phyloP scores from a whole-genome alignment of 805 yeast genomes.

The Priceomyces carsonii region DNA sequence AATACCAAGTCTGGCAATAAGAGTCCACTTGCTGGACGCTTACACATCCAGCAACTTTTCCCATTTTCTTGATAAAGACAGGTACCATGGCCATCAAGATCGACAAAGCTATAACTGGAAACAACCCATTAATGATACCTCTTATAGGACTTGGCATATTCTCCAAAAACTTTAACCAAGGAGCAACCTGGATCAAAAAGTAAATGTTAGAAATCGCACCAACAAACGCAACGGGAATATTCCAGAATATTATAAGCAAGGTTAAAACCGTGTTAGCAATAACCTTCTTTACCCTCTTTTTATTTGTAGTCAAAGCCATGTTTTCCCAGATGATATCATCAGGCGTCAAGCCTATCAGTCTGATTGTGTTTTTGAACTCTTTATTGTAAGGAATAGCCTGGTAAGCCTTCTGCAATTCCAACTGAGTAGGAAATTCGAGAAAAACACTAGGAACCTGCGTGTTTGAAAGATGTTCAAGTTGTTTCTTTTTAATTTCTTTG shows the following conservation, averaged over 20 bases:
- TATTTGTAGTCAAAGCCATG: conserved; percentile 55
- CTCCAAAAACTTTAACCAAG: conserved; percentile 56
- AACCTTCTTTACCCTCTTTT: conserved; percentile 56
- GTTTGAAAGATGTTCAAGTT: conserved; percentile 50
- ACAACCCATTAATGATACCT: conserved; percentile 67
- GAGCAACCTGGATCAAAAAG: conserved; percentile 53
- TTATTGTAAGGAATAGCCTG: conserved; percentile 71
- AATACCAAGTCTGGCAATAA: conserved; percentile 87
- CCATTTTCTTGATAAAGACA: conserved; percentile 64
- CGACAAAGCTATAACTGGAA: conserved; percentile 68
- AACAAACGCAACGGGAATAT: conserved; percentile 77
- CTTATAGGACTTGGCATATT: conserved; percentile 52
- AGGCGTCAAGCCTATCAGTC: conserved; percentile 69
- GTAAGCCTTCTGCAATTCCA: conserved; percentile 85
- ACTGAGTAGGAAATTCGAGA: conserved; percentile 78
- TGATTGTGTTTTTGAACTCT: conserved; percentile 46
- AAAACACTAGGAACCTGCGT: conserved; percentile 69
- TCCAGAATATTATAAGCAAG: conserved; percentile 63
- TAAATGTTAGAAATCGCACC: conserved; percentile 73
- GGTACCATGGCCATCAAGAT: conserved; percentile 69
- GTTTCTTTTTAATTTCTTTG: conserved; percentile 59
- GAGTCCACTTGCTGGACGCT: conserved; percentile 72
- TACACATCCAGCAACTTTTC: conserved; percentile 69
- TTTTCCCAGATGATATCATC: conserved; percentile 86
- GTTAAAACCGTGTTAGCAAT: conserved; percentile 67